Evolutionary conservation across 768 basidiomycete genomes (phyloP).

Genomic region (Leccinum subtestaceum): DNA sequence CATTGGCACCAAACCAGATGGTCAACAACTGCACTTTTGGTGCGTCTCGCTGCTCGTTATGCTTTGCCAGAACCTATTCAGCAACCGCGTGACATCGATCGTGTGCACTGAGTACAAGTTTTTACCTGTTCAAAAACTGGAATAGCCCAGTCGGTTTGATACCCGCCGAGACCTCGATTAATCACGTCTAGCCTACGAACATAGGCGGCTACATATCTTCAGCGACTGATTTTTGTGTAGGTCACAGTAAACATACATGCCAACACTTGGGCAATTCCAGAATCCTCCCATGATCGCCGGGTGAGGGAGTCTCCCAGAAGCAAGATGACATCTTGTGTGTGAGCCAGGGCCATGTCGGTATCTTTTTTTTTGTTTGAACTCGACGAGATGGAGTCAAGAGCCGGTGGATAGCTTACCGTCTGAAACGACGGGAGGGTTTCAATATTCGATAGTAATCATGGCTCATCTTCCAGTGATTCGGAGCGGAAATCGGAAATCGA

Average conservation of each 20-base stretch:
- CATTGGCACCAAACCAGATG: constrained; percentile 92
- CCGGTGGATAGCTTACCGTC: too few species aligned
- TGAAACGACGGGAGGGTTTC: too few species aligned
- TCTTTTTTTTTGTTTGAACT: not conserved
- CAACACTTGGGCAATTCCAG: constrained; percentile 68
- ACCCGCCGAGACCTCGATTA: constrained; percentile 82
- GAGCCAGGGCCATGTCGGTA: constrained; percentile 47
- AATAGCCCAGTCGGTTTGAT: constrained; percentile 84
- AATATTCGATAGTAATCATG: too few species aligned
- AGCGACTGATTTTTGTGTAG: not conserved
- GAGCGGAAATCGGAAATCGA: constrained; percentile 19
- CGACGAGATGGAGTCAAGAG: not conserved
- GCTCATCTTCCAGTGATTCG: not conserved
- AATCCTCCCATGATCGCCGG: constrained; percentile 56
- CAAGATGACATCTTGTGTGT: constrained; percentile 62
- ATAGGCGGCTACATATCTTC: constrained; percentile 59
- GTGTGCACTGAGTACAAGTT: not conserved
- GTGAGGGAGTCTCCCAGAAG: constrained; percentile 85
- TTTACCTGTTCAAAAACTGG: constrained; percentile 75
- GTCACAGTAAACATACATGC: constrained; percentile 32
- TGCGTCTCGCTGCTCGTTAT: constrained; percentile 41
- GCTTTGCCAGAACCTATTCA: constrained; percentile 56
- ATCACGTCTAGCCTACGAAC: constrained; percentile 79
- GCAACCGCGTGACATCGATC: not conserved
- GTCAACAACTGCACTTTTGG: constrained; percentile 71